Base-by-base conservation (phyloP, 163 green algal genomes). In the Picocystis sp. region DNA sequence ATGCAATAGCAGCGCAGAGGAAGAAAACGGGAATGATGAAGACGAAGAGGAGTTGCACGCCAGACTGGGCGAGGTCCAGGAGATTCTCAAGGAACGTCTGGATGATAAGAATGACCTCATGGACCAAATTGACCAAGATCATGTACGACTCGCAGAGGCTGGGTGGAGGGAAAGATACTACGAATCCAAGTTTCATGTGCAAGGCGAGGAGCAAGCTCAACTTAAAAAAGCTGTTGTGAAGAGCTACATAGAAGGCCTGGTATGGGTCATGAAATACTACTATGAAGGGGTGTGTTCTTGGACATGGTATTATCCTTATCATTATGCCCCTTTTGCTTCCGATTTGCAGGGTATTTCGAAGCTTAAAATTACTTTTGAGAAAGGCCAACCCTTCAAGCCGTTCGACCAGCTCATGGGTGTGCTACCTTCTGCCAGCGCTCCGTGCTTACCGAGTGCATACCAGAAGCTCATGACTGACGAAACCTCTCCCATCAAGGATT, bases 151-250 rank as follows among this genome's bases (percentile, higher is more conserved):
- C 38, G 85, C 76, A 14, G 76, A 94, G 61, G 61, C 67, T 13
- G 89, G 89, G 9, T 98, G 83, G 82, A 83, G 86, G 69, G 62
- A 77, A 55, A 78, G 90, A 0, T 97, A 95, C 74, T 99, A 98
- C 68, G 43, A 66, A 53, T 73, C 81, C 58, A 90, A 90, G 69
- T 74, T 90, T 57, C 56, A 61, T 22, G 71, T 29, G 46, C 57
- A n/a, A n/a, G n/a, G n/a, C n/a, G n/a, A n/a, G n/a, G n/a, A n/a
- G n/a, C n/a, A n/a, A n/a, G n/a, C n/a, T n/a, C n/a, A n/a, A n/a
- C n/a, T n/a, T n/a, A n/a, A n/a, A n/a, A n/a, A n/a, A n/a, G n/a
- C n/a, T n/a, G 71, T 79, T 57, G 74, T 79, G 47, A 24, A 63
- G 29, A 25, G 57, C 13, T 92, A 86, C 57, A 63, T 87, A 43